A percentile compares a stretch with the other conserved stretches of the same genome.
phyloP scores from a whole-genome alignment of 116 monocot species.

The Dioscorea cayenensis region DNA sequence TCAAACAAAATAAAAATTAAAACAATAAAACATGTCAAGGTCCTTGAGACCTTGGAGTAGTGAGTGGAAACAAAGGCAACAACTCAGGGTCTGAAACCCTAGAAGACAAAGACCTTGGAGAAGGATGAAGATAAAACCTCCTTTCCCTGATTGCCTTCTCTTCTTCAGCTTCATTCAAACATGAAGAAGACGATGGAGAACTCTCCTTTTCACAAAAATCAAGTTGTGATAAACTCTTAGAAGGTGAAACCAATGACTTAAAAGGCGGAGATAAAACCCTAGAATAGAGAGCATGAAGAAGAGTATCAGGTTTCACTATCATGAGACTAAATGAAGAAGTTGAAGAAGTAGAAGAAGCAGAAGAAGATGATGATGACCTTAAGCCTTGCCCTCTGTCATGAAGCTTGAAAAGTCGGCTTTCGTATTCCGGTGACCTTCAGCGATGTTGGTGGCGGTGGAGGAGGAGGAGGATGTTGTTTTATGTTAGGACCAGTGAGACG shows the following conservation, averaged over 20 bases:
- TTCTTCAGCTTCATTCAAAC: constrained; percentile 37
- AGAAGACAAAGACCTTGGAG: constrained; percentile 21
- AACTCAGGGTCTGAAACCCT: constrained; percentile 28
- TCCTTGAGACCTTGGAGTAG: constrained; percentile 1
- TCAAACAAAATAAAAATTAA: too few species aligned
- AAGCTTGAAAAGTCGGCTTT: constrained; percentile 31
- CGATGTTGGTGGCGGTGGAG: neutral
- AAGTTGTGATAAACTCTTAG: constrained; percentile 11
- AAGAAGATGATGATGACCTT: neutral
- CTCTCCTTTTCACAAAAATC: constrained; percentile 5
- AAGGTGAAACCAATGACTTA: constrained; percentile 21
- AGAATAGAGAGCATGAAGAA: neutral
- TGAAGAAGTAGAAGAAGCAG: too few species aligned
- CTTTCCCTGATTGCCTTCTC: constrained; percentile 50
- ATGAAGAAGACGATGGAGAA: neutral
- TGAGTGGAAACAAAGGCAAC: constrained; percentile 42
- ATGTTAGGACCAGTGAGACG: constrained; percentile 49
- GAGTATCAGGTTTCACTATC: constrained; percentile 22
- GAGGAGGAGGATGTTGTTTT: neutral
- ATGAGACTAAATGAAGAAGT: constrained; percentile 12
- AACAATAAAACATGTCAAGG: neutral
- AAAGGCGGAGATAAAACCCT: neutral
- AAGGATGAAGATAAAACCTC: constrained; percentile 44
- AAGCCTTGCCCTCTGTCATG: constrained; percentile 16
- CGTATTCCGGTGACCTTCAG: constrained; percentile 5